A percentile compares a stretch with the other conserved stretches of the same genome.
Conservation (phyloP, 192 early-diverging fungal genomes). For the Thamnidium elegans region DNA sequence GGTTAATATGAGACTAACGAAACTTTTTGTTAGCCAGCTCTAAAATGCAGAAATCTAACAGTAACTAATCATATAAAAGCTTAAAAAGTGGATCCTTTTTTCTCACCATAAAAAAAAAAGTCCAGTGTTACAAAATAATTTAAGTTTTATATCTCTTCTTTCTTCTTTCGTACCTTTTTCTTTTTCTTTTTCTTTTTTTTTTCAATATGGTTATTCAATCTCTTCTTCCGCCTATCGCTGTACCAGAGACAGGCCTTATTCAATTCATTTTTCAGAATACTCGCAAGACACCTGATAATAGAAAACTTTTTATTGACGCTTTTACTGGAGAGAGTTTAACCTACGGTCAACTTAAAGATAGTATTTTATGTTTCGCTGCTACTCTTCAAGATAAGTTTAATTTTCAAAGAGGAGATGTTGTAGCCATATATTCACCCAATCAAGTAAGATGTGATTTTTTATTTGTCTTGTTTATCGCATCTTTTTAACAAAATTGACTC, state of each 20-base stretch:
- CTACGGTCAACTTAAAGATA: slow-evolving; percentile 34
- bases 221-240: slow-evolving; percentile 28
- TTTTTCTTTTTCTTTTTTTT: too few relatives aligned
- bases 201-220: slow-evolving; percentile 39
- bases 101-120: too few relatives aligned
- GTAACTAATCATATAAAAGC: too few relatives aligned
- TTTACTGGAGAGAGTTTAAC: slow-evolving; percentile 29
- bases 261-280: slow-evolving; percentile 40
- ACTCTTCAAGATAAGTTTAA: slow-evolving; percentile 28
- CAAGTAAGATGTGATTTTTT: slow-evolving; percentile 15
- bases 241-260: slow-evolving; percentile 44
- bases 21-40: too few relatives aligned
- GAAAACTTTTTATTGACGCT: slow-evolving; percentile 45
- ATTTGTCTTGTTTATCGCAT: too few relatives aligned
- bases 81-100: too few relatives aligned
- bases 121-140: too few relatives aligned
- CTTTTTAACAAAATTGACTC: neutral
- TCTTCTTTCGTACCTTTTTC: neutral
- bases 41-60: too few relatives aligned
- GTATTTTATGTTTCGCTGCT: slow-evolving; percentile 26
- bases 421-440: slow-evolving; percentile 32
- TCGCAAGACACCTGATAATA: slow-evolving; percentile 33
- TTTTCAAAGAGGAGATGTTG: slow-evolving; percentile 25
- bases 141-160: too few relatives aligned
- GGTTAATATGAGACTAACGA: too few relatives aligned